Percentiles rank a stretch among this genome's conserved stretches.
Evolutionary conservation across 2,329 filamentous ascomycete genomes (phyloP).

Genomic region (Diaporthe citriasiana): DNA sequence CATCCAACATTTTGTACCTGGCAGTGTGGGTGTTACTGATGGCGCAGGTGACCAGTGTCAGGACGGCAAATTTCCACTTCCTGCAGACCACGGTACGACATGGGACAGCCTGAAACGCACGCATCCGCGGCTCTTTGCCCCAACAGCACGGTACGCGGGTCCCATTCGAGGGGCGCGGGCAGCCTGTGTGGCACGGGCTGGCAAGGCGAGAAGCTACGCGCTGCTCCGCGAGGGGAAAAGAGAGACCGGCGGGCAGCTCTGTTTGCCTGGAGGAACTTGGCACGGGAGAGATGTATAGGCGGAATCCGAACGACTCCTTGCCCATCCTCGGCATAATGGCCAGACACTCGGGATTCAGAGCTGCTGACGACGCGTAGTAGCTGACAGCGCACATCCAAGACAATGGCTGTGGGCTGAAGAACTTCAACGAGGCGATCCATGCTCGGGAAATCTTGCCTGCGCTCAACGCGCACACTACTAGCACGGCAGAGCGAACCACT

Average conservation of each 20-base stretch:
- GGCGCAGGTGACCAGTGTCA: constrained; percentile 28
- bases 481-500: neutral
- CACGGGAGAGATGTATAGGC: constrained; percentile 1
- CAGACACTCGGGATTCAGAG: constrained; percentile 20
- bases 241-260: constrained; percentile 1
- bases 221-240: constrained; percentile 12
- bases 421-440: constrained; percentile 2
- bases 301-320: constrained; percentile 6
- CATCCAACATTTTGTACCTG: constrained; percentile 31
- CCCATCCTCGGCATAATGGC: neutral
- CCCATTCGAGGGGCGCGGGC: constrained; percentile 8
- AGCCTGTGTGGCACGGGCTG: constrained; percentile 19
- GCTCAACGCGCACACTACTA: constrained; percentile 6
- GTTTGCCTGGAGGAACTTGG: neutral
- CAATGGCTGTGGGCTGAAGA: constrained; percentile 15
- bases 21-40: constrained; percentile 36
- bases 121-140: constrained; percentile 26
- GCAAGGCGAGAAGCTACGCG: constrained; percentile 17
- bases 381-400: constrained; percentile 20
- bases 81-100: constrained; percentile 40
- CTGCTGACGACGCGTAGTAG: constrained; percentile 16
- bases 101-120: constrained; percentile 27
- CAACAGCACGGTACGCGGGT: constrained; percentile 16
- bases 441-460: constrained; percentile 20
- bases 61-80: constrained; percentile 35